Base-by-base conservation (phyloP, 345 rosid species). In the Sisymbrium altissimum region DNA sequence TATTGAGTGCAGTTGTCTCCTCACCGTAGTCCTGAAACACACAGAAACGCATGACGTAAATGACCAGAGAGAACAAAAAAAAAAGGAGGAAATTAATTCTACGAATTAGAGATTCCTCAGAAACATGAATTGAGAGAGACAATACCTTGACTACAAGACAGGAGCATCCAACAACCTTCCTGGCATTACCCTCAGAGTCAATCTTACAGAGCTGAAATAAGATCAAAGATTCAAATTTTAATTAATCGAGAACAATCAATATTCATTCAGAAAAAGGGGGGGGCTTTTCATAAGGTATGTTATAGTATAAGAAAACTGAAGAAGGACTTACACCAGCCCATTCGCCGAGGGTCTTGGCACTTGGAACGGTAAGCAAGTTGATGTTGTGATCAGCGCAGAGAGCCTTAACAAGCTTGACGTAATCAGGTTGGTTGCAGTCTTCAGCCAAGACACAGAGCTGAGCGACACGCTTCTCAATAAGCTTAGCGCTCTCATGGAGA, bases 101-200 rank as follows among this genome's bases (percentile, higher is more conserved):
- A 27, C 0, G 2, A 35, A 30, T 14, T 6, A 40, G 0, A n/a
- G 67, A n/a, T n/a, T 33, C 18, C 7, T 44, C 21, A 12, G 13
- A n/a, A 5, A 25, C 10, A 57, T 18, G 13, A 41, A 48, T 12
- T 9, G 15, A 74, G 3, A 33, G 61, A 41, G 41, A 33, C 33
- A n/a, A 4, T 32, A 90, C 98, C 98, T 88, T 87, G 61, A 93
- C 89, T 29, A 90, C 97, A 6, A 87, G 75, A 13, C 96, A 93
- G 9, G 96, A 90, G 84, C 96, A 92, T 11, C 96, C 92, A 13
- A 89, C 97, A 7, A 89, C 93, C 78, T 92, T 92, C 78, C 92
- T 84, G 19, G 97, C 94, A 59, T 89, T 89, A 41, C 96, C 94
- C 81, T 91, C 93, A 0, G 93, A 82, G 60, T 91, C 98, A 62